Evolutionary conservation across 345 rosid genomes (phyloP), one percentile per base, ranked within the genome.

Genomic region (Brassica incana): DNA sequence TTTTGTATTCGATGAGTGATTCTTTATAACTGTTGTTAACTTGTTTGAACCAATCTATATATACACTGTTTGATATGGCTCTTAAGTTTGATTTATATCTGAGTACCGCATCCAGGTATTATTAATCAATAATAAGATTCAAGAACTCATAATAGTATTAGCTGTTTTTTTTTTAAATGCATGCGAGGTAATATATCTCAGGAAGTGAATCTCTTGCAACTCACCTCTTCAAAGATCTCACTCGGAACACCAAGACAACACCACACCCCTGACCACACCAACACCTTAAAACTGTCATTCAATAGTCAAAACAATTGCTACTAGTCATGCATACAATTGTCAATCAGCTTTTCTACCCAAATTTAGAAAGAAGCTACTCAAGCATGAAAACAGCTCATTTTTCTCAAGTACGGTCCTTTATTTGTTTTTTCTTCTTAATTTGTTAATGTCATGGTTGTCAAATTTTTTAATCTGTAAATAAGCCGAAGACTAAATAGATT

Each of bases 251-350:
- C 84, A 71, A 81, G 77, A 80, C 66, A 72, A 50, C 75, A 30
- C 80, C 83, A 85, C 72, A 63, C 85, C 77, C 66, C 71, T 40
- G 73, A 30, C 80, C 83, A 85, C 10, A 40, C 45, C 45, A 75
- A 75, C 82, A 27, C 76, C 79, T 77, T 30, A 77, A 74, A 77
- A 85, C 90, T 84, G 87, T 81, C 75, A 82, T 79, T 79, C 74
- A 81, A 79, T 77, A 81, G 80, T 80, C 64, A 70, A 69, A 80
- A 69, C 67, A 68, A 14, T n/a, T 20, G 69, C 73, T 67, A 66
- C 20, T 60, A 52, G 71, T 63, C 32, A 58, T 10, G 20, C 43
- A 75, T 2, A 69, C 30, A 54, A 54, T 18, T 36, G 14, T 8
- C 43, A 50, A 7, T 69, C 45, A 74, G 64, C 75, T 23, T 68